These are phyloP conservation scores for Cladophialophora immunda DNA, from an alignment of 2,329 filamentous ascomycete genomes.

Conservation along the genomic window DNA sequence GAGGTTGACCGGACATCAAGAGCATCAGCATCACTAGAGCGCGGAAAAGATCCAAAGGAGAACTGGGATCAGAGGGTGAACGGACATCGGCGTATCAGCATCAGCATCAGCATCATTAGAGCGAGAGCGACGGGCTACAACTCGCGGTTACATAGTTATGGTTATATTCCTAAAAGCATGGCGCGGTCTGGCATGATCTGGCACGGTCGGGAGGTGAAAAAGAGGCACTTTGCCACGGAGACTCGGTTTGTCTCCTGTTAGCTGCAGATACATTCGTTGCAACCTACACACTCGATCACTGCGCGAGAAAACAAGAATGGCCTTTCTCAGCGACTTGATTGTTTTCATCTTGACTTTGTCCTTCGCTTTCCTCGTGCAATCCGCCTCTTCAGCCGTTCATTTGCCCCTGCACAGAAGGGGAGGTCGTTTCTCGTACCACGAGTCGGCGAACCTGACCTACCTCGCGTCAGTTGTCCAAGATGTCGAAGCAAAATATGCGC, in stretches of 20 bases:
- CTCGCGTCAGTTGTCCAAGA: slow-evolving; percentile 38
- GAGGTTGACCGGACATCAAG: slow-evolving; percentile 18
- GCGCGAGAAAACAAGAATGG: background rate
- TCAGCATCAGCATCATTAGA: slow-evolving; percentile 12
- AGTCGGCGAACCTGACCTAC: slow-evolving; percentile 40
- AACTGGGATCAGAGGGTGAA: slow-evolving; percentile 37
- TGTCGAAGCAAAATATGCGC: slow-evolving; percentile 42
- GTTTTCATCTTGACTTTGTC: slow-evolving; percentile 16
- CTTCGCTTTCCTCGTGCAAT: background rate
- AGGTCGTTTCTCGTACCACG: slow-evolving; percentile 30
- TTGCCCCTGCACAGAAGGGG: slow-evolving; percentile 36
- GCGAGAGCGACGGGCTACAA: background rate
- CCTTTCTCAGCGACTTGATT: background rate
- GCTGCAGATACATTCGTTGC: background rate
- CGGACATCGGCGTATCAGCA: too few species aligned
- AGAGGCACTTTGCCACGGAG: background rate
- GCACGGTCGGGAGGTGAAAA: background rate
- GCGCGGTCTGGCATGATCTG: background rate
- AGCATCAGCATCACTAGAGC: slow-evolving; percentile 10
- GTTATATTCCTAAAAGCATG: slow-evolving; percentile 8
- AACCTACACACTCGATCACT: background rate
- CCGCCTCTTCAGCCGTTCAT: slow-evolving; percentile 26
- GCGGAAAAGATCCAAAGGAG: slow-evolving; percentile 61
- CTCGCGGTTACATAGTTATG: background rate
- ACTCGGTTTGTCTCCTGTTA: background rate